Evolutionary conservation across 495 filamentous ascomycete genomes (phyloP).

Genomic region (Penicillium antarcticum): DNA sequence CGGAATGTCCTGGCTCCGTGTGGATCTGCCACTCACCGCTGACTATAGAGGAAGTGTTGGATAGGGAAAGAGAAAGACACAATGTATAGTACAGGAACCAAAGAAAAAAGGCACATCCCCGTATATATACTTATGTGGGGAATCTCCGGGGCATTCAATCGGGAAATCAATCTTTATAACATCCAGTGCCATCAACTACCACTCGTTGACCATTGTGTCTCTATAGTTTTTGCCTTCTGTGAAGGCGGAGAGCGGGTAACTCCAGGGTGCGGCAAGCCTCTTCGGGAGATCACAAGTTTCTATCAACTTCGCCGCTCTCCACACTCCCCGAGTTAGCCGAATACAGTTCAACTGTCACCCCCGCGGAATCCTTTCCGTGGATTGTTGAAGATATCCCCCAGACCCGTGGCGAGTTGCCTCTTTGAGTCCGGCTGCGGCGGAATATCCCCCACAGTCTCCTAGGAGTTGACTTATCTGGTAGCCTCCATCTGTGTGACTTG

Average conservation of each 20-base stretch:
- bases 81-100: not conserved
- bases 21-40: constrained; percentile 7
- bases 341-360: not conserved
- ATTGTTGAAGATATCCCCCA: no score
- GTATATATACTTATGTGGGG: not conserved
- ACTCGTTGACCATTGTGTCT: not conserved
- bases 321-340: not conserved
- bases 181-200: not conserved
- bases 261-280: not conserved
- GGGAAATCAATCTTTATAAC: not conserved
- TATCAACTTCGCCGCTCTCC: not conserved
- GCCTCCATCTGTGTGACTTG: no score
- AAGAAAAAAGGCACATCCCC: not conserved
- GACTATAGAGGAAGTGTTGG: not conserved
- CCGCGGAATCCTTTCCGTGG: not conserved
- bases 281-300: not conserved
- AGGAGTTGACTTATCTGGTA: no score
- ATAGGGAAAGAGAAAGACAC: not conserved
- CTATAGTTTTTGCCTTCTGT: not conserved
- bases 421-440: no score
- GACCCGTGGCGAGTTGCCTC: no score
- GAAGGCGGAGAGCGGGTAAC: constrained; percentile 9
- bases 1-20: constrained; percentile 4
- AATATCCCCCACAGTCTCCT: no score
- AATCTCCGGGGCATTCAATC: not conserved